A percentile compares a stretch with the other conserved stretches of the same genome.
phyloP scores from a whole-genome alignment of 2,329 filamentous ascomycete genomes.

The Cladosporium velox region DNA sequence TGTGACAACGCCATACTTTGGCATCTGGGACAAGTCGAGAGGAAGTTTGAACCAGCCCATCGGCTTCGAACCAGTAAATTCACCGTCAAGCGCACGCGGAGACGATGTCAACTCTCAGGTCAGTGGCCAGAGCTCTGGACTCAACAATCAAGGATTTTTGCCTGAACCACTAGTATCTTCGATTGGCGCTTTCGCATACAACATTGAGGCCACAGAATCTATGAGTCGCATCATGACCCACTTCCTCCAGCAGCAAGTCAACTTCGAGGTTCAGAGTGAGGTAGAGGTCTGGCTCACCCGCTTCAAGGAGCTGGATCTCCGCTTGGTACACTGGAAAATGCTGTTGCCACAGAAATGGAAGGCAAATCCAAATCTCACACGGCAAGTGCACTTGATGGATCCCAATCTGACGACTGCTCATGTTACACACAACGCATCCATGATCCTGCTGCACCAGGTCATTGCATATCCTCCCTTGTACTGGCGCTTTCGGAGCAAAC shows the following conservation, averaged over 20 bases:
- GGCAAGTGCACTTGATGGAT: conserved; percentile 2
- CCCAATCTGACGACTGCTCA: conserved; percentile 6
- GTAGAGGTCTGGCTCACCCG: conserved; percentile 10
- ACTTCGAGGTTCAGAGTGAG: neutral
- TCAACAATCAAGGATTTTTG: no score
- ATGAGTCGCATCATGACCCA: neutral
- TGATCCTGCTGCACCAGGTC: conserved; percentile 6
- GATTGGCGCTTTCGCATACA: conserved; percentile 41
- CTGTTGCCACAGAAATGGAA: conserved; percentile 9
- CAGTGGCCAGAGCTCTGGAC: no score
- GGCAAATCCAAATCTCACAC: no score
- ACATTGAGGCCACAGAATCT: conserved; percentile 33
- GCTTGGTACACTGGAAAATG: conserved; percentile 10
- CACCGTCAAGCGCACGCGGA: no score
- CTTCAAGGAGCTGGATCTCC: conserved; percentile 11
- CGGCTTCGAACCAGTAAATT: no score
- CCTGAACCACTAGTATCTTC: no score
- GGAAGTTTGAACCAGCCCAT: no score
- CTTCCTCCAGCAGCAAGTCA: conserved; percentile 11
- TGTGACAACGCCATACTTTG: no score
- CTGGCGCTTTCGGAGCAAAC: no score
- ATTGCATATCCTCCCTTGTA: neutral
- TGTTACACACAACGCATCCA: conserved; percentile 7
- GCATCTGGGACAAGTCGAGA: no score
- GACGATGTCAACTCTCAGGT: no score